Conservation (phyloP, 352 stramenopile species). For the Phytophthora tentaculata region DNA sequence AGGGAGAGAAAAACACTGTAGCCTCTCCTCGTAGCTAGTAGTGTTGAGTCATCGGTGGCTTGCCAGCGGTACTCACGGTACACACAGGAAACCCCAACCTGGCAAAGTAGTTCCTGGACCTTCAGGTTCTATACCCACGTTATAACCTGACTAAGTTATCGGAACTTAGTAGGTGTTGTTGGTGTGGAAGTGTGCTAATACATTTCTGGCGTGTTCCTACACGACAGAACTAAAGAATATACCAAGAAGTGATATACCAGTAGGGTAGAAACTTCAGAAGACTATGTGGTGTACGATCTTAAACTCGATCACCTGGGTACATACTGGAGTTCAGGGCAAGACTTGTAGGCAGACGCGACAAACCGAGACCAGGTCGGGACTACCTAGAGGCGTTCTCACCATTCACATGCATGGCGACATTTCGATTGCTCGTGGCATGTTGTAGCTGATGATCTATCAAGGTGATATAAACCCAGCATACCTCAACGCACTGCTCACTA, state of each 20-base stretch:
- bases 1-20: no score
- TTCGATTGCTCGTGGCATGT: conserved; percentile 4
- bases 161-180: no score
- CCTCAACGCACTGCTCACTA: not conserved
- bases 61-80: no score
- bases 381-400: conserved; percentile 4
- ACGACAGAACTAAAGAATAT: not conserved
- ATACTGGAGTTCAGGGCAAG: not conserved
- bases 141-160: no score
- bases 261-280: not conserved
- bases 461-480: conserved; percentile 5
- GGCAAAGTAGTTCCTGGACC: no score
- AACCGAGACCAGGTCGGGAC: not conserved
- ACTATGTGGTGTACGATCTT: not conserved
- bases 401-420: conserved; percentile 11
- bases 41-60: no score
- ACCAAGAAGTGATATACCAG: not conserved
- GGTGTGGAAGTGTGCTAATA: no score
- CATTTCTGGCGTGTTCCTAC: no score
- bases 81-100: no score
- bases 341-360: not conserved
- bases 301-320: not conserved
- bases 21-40: no score
- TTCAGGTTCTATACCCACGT: no score
- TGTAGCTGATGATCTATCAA: not conserved